Evolutionary conservation across 78 protist genomes (phyloP).

Genomic region (Cavenderia fasciculata): DNA sequence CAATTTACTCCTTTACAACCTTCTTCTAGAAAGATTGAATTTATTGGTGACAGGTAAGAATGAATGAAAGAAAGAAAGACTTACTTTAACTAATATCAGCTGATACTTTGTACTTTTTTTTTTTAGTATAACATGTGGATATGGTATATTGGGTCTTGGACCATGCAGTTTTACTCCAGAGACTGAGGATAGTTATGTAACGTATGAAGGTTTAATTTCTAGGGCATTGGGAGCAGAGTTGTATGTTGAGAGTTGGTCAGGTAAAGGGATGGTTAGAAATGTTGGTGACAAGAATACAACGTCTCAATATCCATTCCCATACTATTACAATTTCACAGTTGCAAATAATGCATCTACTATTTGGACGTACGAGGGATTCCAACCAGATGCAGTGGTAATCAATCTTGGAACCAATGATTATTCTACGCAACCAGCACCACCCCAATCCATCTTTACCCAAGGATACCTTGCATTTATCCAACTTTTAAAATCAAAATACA

Average conservation of each 20-base stretch:
- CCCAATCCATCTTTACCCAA: conserved; percentile 9
- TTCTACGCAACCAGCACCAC: conserved; percentile 52
- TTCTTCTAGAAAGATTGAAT: conserved; percentile 34
- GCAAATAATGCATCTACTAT: neutral
- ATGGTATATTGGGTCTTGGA: conserved; percentile 29
- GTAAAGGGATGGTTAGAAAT: conserved; percentile 66
- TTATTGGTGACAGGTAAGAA: conserved; percentile 80
- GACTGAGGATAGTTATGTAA: conserved; percentile 44
- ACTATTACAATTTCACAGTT: neutral
- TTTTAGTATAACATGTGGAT: conserved; percentile 58
- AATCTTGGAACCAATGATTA: conserved; percentile 81
- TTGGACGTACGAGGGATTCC: conserved; percentile 22
- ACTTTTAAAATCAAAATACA: too few species aligned
- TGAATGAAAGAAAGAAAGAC: too few species aligned
- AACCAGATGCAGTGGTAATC: conserved; percentile 57
- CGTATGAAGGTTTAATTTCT: conserved; percentile 19
- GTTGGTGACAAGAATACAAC: conserved; percentile 27
- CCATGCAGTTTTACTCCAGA: conserved; percentile 24
- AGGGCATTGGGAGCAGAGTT: conserved; percentile 18
- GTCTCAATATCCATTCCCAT: conserved; percentile 8
- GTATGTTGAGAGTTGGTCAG: conserved; percentile 26
- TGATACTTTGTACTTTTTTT: too few species aligned
- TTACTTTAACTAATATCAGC: too few species aligned
- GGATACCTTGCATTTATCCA: conserved; percentile 25
- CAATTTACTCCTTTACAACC: neutral